These are phyloP conservation scores for Gonapodya prolifera DNA, from an alignment of 192 early-diverging fungal species.

Conservation along the genomic window DNA sequence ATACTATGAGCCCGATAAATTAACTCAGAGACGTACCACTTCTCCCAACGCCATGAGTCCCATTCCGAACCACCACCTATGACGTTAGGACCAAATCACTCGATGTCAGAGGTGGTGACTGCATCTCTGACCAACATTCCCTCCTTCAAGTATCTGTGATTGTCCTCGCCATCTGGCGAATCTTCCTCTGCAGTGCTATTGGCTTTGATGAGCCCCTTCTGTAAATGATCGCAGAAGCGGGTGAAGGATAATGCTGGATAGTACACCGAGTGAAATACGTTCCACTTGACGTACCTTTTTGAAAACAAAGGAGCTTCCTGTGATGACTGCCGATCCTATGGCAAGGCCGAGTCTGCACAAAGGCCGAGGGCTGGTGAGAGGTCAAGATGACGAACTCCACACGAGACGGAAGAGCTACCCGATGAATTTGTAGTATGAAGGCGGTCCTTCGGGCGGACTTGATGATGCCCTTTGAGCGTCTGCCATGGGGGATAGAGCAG, in stretches of 20 bases:
- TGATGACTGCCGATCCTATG: background rate
- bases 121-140: background rate
- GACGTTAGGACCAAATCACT: background rate
- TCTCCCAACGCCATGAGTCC: background rate
- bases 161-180: background rate
- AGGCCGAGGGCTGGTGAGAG: background rate
- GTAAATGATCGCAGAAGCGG: background rate
- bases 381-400: background rate
- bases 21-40: background rate
- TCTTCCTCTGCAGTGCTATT: background rate
- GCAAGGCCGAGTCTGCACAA: background rate
- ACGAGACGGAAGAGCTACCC: background rate
- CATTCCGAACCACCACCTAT: background rate
- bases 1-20: background rate
- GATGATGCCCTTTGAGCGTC: too few species aligned
- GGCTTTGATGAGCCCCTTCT: background rate
- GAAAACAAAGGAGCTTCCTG: background rate
- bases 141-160: background rate
- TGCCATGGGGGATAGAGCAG: too few species aligned
- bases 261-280: too few species aligned
- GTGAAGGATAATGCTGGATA: background rate
- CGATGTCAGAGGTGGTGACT: background rate
- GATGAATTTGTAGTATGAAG: background rate
- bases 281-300: background rate
- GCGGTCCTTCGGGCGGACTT: background rate